phyloP scores from a whole-genome alignment of 345 rosid genomes.

The Brassica juncea region DNA sequence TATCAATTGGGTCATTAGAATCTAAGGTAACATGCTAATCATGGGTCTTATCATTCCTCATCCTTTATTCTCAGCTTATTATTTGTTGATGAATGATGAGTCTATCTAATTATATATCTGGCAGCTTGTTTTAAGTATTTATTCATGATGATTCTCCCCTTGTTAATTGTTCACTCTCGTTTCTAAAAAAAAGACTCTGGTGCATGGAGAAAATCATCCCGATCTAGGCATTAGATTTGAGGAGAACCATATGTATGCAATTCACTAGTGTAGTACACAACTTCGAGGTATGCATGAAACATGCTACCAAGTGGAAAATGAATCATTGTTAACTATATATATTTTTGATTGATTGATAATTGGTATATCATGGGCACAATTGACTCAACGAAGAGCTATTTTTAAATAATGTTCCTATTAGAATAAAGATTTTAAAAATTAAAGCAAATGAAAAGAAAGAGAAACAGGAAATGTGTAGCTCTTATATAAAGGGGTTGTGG shows the following conservation, averaged over 20 bases:
- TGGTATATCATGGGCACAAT: slow-evolving; percentile 40
- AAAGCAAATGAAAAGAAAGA: not conserved
- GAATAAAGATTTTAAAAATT: not conserved
- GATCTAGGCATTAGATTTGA: slow-evolving; percentile 4
- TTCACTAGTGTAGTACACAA: slow-evolving; percentile 5
- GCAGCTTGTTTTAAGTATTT: not conserved
- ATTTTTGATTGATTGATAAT: slow-evolving; percentile 30
- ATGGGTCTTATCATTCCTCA: slow-evolving; percentile 40
- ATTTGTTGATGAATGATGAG: slow-evolving; percentile 21
- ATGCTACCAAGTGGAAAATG: slow-evolving; percentile 39
- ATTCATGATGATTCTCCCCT: not conserved
- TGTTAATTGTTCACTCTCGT: not conserved
- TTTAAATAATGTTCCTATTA: not conserved
- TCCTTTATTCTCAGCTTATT: slow-evolving; percentile 31
- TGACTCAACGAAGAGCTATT: slow-evolving; percentile 30
- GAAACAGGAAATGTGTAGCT: slow-evolving; percentile 9
- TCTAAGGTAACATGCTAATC: slow-evolving; percentile 59
- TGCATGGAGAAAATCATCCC: slow-evolving; percentile 11
- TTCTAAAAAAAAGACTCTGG: not conserved
- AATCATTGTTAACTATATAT: slow-evolving; percentile 14
- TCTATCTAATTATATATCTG: not conserved
- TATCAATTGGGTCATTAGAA: slow-evolving; percentile 35
- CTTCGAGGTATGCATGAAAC: slow-evolving; percentile 37
- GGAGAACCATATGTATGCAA: slow-evolving; percentile 8
- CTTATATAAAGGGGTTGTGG: slow-evolving; percentile 32